Percentiles rank a stretch among this genome's conserved stretches.
Conservation (phyloP, 495 filamentous ascomycete species). For the Xylaria bambusicola region DNA sequence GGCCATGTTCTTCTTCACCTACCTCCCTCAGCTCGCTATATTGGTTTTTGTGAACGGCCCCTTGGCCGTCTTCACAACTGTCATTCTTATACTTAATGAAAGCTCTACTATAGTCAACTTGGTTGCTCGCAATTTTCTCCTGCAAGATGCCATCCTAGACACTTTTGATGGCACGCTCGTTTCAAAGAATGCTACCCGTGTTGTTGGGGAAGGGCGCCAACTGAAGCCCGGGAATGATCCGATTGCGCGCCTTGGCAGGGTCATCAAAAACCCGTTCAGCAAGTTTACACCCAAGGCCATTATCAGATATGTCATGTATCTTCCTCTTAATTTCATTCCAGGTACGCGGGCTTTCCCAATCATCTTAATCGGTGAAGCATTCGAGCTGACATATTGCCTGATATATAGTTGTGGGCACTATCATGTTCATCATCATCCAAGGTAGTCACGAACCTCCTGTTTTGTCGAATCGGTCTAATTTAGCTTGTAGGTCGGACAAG, state of each 20-base stretch:
- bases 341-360: conserved; percentile 30
- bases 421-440: conserved; percentile 74
- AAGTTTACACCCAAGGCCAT: conserved; percentile 65
- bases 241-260: conserved; percentile 71
- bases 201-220: conserved; percentile 74
- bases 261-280: conserved; percentile 68
- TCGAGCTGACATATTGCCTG: not conserved
- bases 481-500: conserved; percentile 37
- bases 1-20: conserved; percentile 83
- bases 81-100: conserved; percentile 78
- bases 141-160: conserved; percentile 80
- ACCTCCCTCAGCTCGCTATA: conserved; percentile 82
- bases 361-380: not conserved
- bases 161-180: conserved; percentile 86
- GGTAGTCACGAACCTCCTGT: conserved; percentile 48
- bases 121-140: conserved; percentile 71
- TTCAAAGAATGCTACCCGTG: conserved; percentile 49
- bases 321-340: conserved; percentile 93
- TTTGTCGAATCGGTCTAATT: conserved; percentile 18
- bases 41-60: conserved; percentile 85
- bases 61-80: conserved; percentile 74
- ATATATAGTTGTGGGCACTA: conserved; percentile 70
- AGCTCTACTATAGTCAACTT: conserved; percentile 75
- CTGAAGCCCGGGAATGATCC: conserved; percentile 62
- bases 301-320: conserved; percentile 70